phyloP scores from a whole-genome alignment of 2,329 filamentous ascomycete species.

The Cladosporium oxysporum region DNA sequence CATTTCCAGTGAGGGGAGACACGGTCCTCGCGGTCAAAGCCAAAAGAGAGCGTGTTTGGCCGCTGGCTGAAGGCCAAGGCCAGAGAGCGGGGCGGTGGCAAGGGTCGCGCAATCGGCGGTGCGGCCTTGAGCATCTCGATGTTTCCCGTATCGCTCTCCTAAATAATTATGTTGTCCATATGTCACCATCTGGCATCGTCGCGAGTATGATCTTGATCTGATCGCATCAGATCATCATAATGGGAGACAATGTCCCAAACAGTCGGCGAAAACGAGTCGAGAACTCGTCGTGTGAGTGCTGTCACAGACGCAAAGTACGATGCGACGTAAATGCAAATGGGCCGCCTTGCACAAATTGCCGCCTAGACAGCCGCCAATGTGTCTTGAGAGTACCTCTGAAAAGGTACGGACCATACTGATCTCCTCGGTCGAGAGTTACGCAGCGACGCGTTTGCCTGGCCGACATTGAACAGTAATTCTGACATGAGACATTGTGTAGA shows the following conservation, averaged over 20 bases:
- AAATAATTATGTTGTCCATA: neutral
- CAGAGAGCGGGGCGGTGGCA: neutral
- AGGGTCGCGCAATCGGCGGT: neutral
- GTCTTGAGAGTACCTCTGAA: neutral
- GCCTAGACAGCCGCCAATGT: neutral
- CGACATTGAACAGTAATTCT: neutral
- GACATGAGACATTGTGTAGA: neutral
- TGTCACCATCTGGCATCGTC: neutral
- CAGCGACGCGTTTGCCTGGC: neutral
- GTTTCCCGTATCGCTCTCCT: neutral
- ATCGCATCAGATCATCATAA: neutral
- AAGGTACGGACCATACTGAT: neutral
- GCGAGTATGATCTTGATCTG: neutral
- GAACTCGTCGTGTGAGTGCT: conserved; percentile 6
- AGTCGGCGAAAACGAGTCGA: neutral
- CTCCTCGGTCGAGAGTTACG: neutral
- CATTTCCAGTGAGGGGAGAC: neutral
- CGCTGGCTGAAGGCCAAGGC: neutral
- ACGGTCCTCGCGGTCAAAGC: neutral
- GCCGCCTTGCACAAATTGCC: neutral
- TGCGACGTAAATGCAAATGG: neutral
- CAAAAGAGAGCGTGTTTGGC: neutral
- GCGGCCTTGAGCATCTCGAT: neutral
- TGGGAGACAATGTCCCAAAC: neutral
- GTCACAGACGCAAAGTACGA: neutral